phyloP scores from a whole-genome alignment of 257 asterid genomes.

The Solanum okadae region DNA sequence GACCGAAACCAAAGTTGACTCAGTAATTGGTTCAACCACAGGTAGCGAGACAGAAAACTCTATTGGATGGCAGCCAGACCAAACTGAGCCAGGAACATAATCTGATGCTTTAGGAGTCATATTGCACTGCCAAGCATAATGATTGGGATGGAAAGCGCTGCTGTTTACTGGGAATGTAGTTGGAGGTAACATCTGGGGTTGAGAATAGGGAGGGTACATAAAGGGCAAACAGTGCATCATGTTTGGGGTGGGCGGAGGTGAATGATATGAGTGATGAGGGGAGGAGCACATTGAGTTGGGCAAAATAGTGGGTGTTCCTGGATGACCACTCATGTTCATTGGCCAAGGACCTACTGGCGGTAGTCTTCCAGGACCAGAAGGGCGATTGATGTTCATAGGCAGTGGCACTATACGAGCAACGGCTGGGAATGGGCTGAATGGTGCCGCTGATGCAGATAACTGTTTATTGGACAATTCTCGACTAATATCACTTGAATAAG shows the following conservation, averaged over 20 bases:
- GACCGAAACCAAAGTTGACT: constrained; percentile 20
- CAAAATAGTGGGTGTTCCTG: constrained; percentile 60
- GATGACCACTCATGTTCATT: constrained; percentile 78
- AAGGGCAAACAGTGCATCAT: constrained; percentile 75
- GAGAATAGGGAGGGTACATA: constrained; percentile 71
- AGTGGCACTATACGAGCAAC: constrained; percentile 47
- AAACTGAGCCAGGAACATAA: constrained; percentile 50
- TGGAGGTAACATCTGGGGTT: constrained; percentile 57
- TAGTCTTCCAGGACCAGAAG: constrained; percentile 55
- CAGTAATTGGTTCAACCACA: constrained; percentile 44
- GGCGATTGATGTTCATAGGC: constrained; percentile 45
- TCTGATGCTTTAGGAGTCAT: constrained; percentile 46
- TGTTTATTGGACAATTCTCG: constrained; percentile 52
- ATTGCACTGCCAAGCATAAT: constrained; percentile 73
- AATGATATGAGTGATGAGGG: constrained; percentile 77
- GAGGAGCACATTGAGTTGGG: constrained; percentile 63
- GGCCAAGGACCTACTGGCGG: constrained; percentile 69
- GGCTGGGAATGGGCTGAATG: constrained; percentile 73
- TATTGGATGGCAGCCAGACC: constrained; percentile 64
- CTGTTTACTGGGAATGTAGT: constrained; percentile 49
- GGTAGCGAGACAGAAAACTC: constrained; percentile 59
- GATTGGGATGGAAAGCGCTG: constrained; percentile 57
- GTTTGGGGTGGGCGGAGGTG: constrained; percentile 83
- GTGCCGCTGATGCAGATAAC: constrained; percentile 95
- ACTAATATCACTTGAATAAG: constrained; percentile 30